Conservation (phyloP, 2,329 filamentous ascomycete species). For the Cladophialophora chaetospira region DNA sequence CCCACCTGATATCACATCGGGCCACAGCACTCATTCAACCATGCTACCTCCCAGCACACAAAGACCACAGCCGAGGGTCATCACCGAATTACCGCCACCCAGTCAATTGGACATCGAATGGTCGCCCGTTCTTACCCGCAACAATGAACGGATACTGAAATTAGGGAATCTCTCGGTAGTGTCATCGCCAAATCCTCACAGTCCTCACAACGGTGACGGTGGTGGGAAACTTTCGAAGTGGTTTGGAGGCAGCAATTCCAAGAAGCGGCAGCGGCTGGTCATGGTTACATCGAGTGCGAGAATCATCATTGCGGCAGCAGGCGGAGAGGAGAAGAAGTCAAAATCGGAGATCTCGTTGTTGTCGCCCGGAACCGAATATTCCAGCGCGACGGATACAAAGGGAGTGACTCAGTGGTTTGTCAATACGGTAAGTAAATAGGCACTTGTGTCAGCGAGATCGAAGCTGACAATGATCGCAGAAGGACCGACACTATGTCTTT, state of each 20-base stretch:
- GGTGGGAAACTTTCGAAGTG: conserved; percentile 80
- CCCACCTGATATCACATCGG: conserved; percentile 46
- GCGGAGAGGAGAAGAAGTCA: conserved; percentile 92
- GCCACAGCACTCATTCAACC: conserved; percentile 39
- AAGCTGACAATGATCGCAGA: conserved; percentile 54
- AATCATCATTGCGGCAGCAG: conserved; percentile 84
- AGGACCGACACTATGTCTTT: conserved; percentile 87
- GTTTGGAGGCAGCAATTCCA: conserved; percentile 86
- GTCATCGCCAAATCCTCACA: conserved; percentile 74
- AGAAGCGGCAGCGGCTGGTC: conserved; percentile 89
- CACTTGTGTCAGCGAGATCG: not conserved
- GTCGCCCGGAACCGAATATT: conserved; percentile 73
- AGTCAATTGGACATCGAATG: conserved; percentile 97
- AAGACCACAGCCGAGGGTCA: conserved; percentile 72
- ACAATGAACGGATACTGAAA: conserved; percentile 92
- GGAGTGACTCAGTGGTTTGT: conserved; percentile 86
- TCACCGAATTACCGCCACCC: conserved; percentile 94
- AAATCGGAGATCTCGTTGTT: conserved; percentile 91
- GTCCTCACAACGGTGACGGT: conserved; percentile 69
- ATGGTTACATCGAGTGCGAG: conserved; percentile 92
- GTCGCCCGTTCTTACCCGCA: conserved; percentile 89
- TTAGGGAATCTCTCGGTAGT: conserved; percentile 87
- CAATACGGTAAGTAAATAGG: conserved; percentile 87
- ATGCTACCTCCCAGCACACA: conserved; percentile 44
- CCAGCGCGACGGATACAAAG: conserved; percentile 79